phyloP scores from a whole-genome alignment of 805 yeast genomes.

The Metschnikowia similis region DNA sequence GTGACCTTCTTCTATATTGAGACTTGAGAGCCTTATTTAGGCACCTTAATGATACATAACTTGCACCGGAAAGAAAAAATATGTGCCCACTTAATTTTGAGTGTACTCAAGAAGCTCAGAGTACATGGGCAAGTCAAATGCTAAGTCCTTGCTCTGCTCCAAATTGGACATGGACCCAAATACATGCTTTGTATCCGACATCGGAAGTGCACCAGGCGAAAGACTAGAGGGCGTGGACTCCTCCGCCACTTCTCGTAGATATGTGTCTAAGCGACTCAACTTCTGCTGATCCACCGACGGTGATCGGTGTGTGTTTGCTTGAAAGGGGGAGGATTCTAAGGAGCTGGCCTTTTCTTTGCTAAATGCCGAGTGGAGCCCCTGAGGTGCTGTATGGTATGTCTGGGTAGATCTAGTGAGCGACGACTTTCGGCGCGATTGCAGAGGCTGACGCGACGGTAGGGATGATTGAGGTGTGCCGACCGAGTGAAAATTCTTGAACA shows the following conservation, averaged over 20 bases:
- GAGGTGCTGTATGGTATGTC: conserved; percentile 4
- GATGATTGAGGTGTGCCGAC: conserved; percentile 12
- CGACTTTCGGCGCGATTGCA: conserved; percentile 15
- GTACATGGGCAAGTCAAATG: conserved; percentile 3
- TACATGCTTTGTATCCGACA: background rate
- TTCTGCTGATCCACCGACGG: conserved; percentile 3
- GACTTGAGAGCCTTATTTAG: no score
- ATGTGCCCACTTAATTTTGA: background rate
- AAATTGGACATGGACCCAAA: background rate
- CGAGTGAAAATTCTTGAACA: conserved; percentile 2
- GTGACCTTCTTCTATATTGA: no score
- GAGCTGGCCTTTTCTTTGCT: conserved; percentile 1
- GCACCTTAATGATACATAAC: background rate
- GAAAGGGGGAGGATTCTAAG: background rate
- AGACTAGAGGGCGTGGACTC: conserved; percentile 2
- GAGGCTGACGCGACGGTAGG: conserved; percentile 15
- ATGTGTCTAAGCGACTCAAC: conserved; percentile 2
- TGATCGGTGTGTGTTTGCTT: background rate
- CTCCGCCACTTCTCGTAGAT: conserved; percentile 13
- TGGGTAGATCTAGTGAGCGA: conserved; percentile 13
- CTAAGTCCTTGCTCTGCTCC: background rate
- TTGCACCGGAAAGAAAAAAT: background rate
- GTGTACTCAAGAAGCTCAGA: conserved; percentile 3
- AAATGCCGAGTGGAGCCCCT: conserved; percentile 7
- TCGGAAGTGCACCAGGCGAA: background rate